A percentile compares a stretch with the other conserved stretches of the same genome.
These are phyloP conservation scores for Ilex asprella DNA, from an alignment of 257 asterid genomes.

Conservation along the genomic window DNA sequence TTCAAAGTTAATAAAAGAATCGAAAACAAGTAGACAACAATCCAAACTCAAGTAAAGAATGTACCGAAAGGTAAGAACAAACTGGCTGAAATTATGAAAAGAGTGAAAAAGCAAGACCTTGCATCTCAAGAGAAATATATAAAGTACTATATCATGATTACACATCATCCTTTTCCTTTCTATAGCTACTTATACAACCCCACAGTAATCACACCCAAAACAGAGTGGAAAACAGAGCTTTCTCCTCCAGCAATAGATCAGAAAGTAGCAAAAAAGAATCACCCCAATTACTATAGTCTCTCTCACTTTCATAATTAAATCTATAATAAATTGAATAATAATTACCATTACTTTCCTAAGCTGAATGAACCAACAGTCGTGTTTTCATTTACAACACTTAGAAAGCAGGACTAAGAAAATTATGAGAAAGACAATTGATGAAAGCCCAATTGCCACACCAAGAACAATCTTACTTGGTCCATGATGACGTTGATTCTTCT, in stretches of 20 bases:
- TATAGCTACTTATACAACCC: background rate
- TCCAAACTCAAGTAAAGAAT: too few species aligned
- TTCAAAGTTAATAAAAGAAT: too few species aligned
- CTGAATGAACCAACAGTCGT: constrained; percentile 19
- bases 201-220: background rate
- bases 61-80: too few species aligned
- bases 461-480: constrained; percentile 94
- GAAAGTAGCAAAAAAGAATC: constrained; percentile 15
- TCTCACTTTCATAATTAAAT: constrained; percentile 12
- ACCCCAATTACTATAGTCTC: constrained; percentile 16
- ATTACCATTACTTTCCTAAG: constrained; percentile 20
- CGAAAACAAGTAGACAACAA: too few species aligned
- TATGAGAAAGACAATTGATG: constrained; percentile 75
- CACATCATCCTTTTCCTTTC: background rate
- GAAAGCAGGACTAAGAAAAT: constrained; percentile 70
- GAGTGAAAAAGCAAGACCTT: background rate
- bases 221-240: background rate
- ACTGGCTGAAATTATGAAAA: too few species aligned
- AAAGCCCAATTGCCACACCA: constrained; percentile 81
- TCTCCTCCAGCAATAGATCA: background rate
- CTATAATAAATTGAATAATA: constrained; percentile 10
- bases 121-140: background rate
- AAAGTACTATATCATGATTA: too few species aligned
- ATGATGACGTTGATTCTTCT: constrained; percentile 32
- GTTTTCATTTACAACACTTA: constrained; percentile 70